Evolutionary conservation across 768 basidiomycete species (phyloP).

Genomic region (Pulveroboletus sp.): DNA sequence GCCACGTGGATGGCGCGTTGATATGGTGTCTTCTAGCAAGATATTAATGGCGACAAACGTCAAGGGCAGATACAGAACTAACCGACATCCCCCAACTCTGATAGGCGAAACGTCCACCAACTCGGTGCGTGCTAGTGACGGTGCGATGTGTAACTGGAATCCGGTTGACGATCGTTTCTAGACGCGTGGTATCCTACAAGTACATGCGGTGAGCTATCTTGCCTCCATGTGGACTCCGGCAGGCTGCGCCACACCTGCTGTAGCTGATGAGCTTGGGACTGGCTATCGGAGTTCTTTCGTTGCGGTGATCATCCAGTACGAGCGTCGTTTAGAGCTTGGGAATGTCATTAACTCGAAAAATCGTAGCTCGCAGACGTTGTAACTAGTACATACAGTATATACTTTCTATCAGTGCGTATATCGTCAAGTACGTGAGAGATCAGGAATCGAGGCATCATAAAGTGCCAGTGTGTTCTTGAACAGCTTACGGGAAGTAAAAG

Average conservation of each 20-base stretch:
- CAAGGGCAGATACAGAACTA: not conserved
- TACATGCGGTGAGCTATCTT: constrained; percentile 1
- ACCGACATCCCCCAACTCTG: constrained; percentile 15
- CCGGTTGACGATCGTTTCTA: not conserved
- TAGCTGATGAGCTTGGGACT: not conserved
- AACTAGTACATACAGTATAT: not conserved
- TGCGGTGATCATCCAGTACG: not conserved
- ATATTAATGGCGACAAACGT: not conserved
- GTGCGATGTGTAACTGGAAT: not conserved
- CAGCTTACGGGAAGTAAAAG: not conserved
- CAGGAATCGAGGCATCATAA: not conserved
- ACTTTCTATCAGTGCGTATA: not conserved
- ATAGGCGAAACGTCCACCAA: not conserved
- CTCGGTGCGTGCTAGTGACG: not conserved
- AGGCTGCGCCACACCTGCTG: constrained; percentile 8
- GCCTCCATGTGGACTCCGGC: constrained; percentile 16
- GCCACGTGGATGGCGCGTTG: constrained; percentile 13
- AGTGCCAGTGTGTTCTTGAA: not conserved
- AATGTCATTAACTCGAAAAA: not conserved
- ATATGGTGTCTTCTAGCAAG: not conserved
- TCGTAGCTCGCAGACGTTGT: not conserved
- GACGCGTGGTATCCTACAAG: not conserved
- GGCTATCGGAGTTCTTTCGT: not conserved
- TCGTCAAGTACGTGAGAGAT: not conserved
- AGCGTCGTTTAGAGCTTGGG: not conserved